Conservation (phyloP, 257 asterid genomes). For the Fraxinus anomala region DNA sequence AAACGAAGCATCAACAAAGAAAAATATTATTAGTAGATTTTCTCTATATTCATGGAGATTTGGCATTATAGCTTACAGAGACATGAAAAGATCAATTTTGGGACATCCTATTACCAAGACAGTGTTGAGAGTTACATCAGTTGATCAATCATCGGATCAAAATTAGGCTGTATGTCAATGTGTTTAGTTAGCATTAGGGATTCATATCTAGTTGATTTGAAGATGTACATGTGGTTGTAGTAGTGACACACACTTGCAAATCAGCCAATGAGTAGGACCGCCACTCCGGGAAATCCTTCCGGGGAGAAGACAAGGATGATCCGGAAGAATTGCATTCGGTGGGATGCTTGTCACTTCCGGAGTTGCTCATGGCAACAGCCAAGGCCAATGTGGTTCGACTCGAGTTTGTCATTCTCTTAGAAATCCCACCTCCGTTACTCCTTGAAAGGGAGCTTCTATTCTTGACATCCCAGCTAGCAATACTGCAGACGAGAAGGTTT, state of each 20-base stretch:
- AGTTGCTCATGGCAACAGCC: conserved; percentile 50
- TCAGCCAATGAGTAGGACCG: conserved; percentile 72
- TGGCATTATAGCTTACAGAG: neutral
- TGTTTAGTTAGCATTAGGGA: conserved; percentile 15
- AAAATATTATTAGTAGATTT: neutral
- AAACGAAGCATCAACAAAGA: neutral
- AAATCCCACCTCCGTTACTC: conserved; percentile 52
- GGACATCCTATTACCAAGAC: neutral
- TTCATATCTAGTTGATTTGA: conserved; percentile 20
- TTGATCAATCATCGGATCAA: neutral
- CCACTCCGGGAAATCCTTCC: conserved; percentile 41
- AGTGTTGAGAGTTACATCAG: neutral
- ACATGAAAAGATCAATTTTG: neutral
- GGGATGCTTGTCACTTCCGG: conserved; percentile 26
- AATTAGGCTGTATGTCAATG: neutral
- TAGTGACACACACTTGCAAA: too few relatives aligned
- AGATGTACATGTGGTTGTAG: too few relatives aligned
- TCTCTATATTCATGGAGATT: neutral
- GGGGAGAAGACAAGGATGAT: conserved; percentile 26
- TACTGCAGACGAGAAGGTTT: conserved; percentile 51
- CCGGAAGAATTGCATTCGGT: conserved; percentile 20
- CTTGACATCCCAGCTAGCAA: conserved; percentile 43
- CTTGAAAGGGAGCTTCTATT: conserved; percentile 40
- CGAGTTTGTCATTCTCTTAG: conserved; percentile 48
- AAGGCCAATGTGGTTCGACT: conserved; percentile 48